A percentile compares a stretch with the other conserved stretches of the same genome.
Evolutionary conservation across 495 filamentous ascomycete species (phyloP).

Genomic region (Penicillium subrubescens): DNA sequence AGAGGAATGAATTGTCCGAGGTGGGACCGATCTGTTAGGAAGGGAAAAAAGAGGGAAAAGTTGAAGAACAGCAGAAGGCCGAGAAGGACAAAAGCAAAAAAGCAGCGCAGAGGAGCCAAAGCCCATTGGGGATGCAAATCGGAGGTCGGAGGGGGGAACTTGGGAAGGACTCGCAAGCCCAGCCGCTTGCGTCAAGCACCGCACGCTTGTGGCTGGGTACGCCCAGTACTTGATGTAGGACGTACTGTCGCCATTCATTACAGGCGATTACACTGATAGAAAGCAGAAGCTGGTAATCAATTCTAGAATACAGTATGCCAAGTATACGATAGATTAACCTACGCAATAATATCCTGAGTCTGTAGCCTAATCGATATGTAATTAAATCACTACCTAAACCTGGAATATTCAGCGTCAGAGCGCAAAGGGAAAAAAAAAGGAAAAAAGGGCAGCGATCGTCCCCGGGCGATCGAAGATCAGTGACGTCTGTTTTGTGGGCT

Average conservation of each 20-base stretch:
- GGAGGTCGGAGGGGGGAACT: too few species aligned
- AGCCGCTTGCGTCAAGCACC: conserved; percentile 36
- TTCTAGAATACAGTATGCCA: background rate
- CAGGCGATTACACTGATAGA: too few species aligned
- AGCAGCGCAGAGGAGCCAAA: background rate
- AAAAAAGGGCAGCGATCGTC: conserved; percentile 18
- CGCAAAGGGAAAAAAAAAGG: conserved; percentile 1
- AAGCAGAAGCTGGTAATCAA: background rate
- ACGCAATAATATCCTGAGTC: background rate
- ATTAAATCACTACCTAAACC: background rate
- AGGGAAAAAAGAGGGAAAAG: background rate
- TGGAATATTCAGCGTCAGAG: background rate
- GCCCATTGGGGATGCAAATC: conserved; percentile 14
- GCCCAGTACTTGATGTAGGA: background rate
- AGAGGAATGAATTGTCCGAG: background rate
- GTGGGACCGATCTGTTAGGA: background rate
- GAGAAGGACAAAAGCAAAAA: conserved; percentile 4
- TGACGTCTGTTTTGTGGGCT: conserved; percentile 15
- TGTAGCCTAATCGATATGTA: background rate
- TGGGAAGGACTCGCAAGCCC: conserved; percentile 10
- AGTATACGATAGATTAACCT: background rate
- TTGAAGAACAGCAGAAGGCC: background rate
- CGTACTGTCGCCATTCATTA: background rate
- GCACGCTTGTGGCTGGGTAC: conserved; percentile 25
- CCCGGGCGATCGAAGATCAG: conserved; percentile 27